A percentile compares a stretch with the other conserved stretches of the same genome.
phyloP scores from a whole-genome alignment of 495 filamentous ascomycete genomes.

The Schizothecium vesticola region DNA sequence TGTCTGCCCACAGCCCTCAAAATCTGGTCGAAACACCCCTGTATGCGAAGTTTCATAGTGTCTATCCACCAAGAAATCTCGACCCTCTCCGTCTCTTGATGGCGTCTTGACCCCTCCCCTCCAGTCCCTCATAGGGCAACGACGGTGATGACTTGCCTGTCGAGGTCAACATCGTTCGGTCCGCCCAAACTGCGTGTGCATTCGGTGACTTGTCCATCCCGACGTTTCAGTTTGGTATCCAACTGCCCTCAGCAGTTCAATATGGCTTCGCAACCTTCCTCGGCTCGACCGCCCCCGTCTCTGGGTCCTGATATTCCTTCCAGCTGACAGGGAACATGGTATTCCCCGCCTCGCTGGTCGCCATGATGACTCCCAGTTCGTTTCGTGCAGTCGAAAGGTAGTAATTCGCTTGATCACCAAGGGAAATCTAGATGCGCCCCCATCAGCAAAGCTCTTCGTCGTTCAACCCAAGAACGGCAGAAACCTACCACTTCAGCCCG shows the following conservation, averaged over 20 bases:
- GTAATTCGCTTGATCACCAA: conserved; percentile 91
- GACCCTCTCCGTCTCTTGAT: not conserved
- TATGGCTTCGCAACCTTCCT: conserved; percentile 94
- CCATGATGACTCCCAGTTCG: conserved; percentile 91
- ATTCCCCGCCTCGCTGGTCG: conserved; percentile 80
- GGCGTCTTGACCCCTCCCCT: not conserved
- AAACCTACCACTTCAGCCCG: conserved; percentile 71
- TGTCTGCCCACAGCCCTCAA: not conserved
- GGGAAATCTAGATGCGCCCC: conserved; percentile 56
- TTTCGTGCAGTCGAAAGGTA: conserved; percentile 87
- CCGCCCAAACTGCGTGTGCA: not conserved
- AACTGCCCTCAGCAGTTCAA: conserved; percentile 39
- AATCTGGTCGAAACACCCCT: not conserved
- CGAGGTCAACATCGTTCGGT: not conserved
- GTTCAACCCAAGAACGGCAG: not conserved
- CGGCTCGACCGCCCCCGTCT: conserved; percentile 68
- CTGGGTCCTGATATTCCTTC: conserved; percentile 85
- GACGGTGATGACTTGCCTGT: not conserved
- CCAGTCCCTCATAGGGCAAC: not conserved
- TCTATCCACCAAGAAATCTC: not conserved
- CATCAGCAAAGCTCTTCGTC: conserved; percentile 1
- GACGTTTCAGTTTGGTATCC: not conserved
- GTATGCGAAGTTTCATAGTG: not conserved
- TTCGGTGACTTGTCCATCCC: not conserved
- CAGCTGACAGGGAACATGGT: conserved; percentile 88